Base-by-base conservation (phyloP, 768 basidiomycete species). In the Pluteus cervinus region DNA sequence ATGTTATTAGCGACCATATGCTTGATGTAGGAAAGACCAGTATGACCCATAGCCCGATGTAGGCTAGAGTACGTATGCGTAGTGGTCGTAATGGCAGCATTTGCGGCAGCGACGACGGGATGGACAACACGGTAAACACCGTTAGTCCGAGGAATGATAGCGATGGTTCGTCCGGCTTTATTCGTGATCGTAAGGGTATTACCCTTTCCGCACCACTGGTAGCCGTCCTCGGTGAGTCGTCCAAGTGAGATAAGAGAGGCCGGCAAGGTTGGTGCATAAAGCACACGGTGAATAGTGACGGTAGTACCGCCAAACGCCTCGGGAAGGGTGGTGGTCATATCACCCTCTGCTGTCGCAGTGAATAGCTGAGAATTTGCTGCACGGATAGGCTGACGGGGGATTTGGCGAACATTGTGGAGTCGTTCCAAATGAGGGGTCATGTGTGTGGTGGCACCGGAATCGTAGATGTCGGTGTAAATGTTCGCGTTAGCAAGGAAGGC, bases 41-140 rank as follows among this genome's bases (percentile, higher is more conserved):
- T 45, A 33, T 66, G 65, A 0, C 57, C 59, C 7, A 62, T 34
- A 6, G 37, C 29, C 0, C 44, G 39, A 29, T 67, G 63, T 1
- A 59, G 36, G 35, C 57, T 40, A 32, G 39, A 18, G 31, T 49
- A 35, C 18, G 43, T 43, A 11, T 49, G 30, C 39, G 30, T 40
- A 33, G 17, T 36, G 24, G 35, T 26, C 29, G 35, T 12, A 17
- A 17, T n/a, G 24, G 18, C 30, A 11, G 34, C 29, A 36, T 10
- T 12, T 4, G 21, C n/a, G n/a, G 23, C 6, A n/a, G 54, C 46
- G 24, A 46, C 43, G 36, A 60, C 60, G 2, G 59, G 51, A 7
- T 57, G 55, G 8, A 46, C 41, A 21, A 44, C 39, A 6, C 52
- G 53, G 12, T 61, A 45, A n/a, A 33, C 31, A 4, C 56, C 49